These are phyloP conservation scores for Colletotrichum brevisporum DNA, from an alignment of 2,329 filamentous ascomycete species.

Conservation along the genomic window DNA sequence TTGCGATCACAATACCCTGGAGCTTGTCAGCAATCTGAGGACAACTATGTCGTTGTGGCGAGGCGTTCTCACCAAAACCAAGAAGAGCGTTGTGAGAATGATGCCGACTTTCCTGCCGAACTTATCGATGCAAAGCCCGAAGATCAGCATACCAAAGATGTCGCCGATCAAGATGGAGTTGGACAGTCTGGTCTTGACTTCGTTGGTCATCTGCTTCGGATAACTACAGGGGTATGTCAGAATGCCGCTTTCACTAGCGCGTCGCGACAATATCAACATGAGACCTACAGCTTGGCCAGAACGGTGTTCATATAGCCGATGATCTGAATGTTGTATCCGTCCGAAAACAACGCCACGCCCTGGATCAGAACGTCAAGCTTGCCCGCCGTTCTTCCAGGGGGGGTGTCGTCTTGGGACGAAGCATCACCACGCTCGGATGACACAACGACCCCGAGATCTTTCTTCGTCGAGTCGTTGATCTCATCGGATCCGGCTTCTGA, in stretches of 20 bases:
- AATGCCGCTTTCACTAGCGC: too few relatives aligned
- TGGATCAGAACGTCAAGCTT: slow-evolving; percentile 45
- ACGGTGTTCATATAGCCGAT: slow-evolving; percentile 52
- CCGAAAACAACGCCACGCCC: slow-evolving; percentile 50
- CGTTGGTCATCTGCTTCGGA: slow-evolving; percentile 49
- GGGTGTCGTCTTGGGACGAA: background rate
- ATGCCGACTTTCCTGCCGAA: slow-evolving; percentile 62
- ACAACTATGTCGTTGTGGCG: accelerated
- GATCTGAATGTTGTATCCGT: slow-evolving; percentile 53
- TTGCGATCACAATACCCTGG: slow-evolving; percentile 58
- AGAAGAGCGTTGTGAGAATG: slow-evolving; percentile 59
- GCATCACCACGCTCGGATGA: slow-evolving; percentile 1
- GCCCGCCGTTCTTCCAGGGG: slow-evolving; percentile 2
- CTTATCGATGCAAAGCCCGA: slow-evolving; percentile 60
- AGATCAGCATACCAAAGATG: slow-evolving; percentile 56
- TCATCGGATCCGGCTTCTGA: background rate
- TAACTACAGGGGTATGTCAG: slow-evolving; percentile 25
- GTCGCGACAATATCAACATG: background rate
- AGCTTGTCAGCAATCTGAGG: background rate
- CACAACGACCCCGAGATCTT: slow-evolving; percentile 1
- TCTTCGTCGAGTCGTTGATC: background rate
- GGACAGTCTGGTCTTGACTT: slow-evolving; percentile 55
- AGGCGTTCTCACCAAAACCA: slow-evolving; percentile 50
- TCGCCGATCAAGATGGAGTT: slow-evolving; percentile 58
- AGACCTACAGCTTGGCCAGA: slow-evolving; percentile 45